Percentiles rank a stretch among this genome's conserved stretches.
phyloP scores from a whole-genome alignment of 768 basidiomycete genomes.

The Paxillus ammoniavirescens region DNA sequence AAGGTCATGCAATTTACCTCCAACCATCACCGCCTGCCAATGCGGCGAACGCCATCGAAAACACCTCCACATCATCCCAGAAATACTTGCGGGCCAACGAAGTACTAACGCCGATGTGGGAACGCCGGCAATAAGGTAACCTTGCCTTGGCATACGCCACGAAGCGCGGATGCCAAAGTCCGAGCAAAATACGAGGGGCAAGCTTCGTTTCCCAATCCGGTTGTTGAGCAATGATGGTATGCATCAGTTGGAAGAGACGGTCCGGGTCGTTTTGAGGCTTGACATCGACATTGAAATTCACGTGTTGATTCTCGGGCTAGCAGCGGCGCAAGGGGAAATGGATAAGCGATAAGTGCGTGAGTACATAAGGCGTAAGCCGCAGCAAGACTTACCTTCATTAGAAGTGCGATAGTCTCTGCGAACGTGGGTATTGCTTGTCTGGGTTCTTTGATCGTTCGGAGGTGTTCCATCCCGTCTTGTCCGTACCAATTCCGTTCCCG shows the following conservation, averaged over 20 bases:
- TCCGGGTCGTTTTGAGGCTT: slow-evolving; percentile 92
- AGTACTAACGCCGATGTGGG: slow-evolving; percentile 78
- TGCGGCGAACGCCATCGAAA: slow-evolving; percentile 77
- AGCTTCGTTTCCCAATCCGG: slow-evolving; percentile 71
- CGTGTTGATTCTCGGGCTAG: slow-evolving; percentile 72
- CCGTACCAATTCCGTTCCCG: slow-evolving; percentile 73
- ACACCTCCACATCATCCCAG: slow-evolving; percentile 83
- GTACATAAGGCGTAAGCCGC: slow-evolving; percentile 9
- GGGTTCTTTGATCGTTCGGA: slow-evolving; percentile 77
- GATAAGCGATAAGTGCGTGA: not conserved
- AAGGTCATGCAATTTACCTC: slow-evolving; percentile 40
- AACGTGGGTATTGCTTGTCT: slow-evolving; percentile 90
- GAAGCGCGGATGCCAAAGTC: slow-evolving; percentile 92
- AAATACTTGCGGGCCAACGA: slow-evolving; percentile 81
- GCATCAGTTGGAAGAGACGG: slow-evolving; percentile 79
- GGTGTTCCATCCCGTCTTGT: slow-evolving; percentile 67
- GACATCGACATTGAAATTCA: slow-evolving; percentile 87
- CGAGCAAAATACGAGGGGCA: slow-evolving; percentile 78
- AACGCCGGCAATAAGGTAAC: slow-evolving; percentile 81
- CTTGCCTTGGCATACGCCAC: slow-evolving; percentile 68
- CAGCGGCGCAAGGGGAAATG: not conserved
- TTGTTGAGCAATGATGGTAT: slow-evolving; percentile 60
- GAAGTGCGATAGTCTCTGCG: slow-evolving; percentile 70
- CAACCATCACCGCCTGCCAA: slow-evolving; percentile 74
- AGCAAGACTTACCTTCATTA: slow-evolving; percentile 63